Evolutionary conservation across 176 grass and related monocot species (phyloP).

Genomic region (Elymus sibiricus): DNA sequence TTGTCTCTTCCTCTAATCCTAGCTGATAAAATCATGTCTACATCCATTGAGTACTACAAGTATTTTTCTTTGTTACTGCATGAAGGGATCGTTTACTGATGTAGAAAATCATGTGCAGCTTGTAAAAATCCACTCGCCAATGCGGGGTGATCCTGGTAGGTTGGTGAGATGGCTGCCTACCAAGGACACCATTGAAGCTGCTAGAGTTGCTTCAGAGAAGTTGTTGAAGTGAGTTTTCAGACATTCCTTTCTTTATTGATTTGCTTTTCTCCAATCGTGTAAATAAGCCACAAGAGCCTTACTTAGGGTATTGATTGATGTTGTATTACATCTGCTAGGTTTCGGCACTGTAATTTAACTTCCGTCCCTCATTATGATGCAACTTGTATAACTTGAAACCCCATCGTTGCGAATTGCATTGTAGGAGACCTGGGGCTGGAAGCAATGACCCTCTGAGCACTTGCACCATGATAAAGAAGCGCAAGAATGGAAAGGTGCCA

Average conservation of each 20-base stretch:
- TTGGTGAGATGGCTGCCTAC: constrained; percentile 60
- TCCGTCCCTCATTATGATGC: neutral
- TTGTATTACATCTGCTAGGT: neutral
- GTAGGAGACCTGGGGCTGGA: constrained; percentile 77
- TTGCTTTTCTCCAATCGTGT: neutral
- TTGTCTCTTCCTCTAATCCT: neutral
- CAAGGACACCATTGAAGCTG: constrained; percentile 54
- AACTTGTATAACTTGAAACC: neutral
- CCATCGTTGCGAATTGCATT: constrained; percentile 13
- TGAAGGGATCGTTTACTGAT: constrained; percentile 10
- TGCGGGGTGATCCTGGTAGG: constrained; percentile 74
- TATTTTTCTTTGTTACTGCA: neutral
- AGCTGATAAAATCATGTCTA: neutral
- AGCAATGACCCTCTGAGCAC: constrained; percentile 34
- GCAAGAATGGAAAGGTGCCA: constrained; percentile 43
- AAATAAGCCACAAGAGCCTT: neutral
- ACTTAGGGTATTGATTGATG: neutral
- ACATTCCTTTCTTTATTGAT: neutral
- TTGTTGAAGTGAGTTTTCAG: constrained; percentile 57
- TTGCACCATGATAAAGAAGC: constrained; percentile 71
- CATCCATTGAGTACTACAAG: neutral
- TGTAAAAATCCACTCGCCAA: constrained; percentile 94
- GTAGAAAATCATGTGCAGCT: constrained; percentile 47
- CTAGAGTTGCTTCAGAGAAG: constrained; percentile 83
- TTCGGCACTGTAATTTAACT: neutral